A percentile compares a stretch with the other conserved stretches of the same genome.
Conservation (phyloP, 345 rosid species). For the Raphanus sativus region DNA sequence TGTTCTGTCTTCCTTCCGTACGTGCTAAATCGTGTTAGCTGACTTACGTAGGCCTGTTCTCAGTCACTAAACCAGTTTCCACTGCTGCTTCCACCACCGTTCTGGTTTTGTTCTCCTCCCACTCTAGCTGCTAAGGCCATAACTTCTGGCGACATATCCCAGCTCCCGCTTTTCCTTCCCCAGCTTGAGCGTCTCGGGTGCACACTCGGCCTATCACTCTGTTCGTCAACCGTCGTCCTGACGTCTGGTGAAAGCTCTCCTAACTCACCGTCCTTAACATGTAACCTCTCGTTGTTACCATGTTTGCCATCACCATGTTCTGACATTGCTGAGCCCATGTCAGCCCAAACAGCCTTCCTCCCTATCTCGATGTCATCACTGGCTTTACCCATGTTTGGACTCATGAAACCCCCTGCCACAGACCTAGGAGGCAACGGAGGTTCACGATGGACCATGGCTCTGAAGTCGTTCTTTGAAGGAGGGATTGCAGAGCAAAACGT, state of each 20-base stretch:
- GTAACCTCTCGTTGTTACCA: conserved; percentile 54
- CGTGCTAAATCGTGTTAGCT: conserved; percentile 29
- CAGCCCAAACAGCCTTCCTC: conserved; percentile 94
- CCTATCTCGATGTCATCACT: conserved; percentile 95
- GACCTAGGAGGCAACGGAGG: conserved; percentile 63
- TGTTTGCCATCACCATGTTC: conserved; percentile 67
- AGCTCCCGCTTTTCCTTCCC: conserved; percentile 76
- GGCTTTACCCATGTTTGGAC: conserved; percentile 92
- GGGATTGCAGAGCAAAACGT: conserved; percentile 67
- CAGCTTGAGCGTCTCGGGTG: conserved; percentile 78
- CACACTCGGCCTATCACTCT: conserved; percentile 59
- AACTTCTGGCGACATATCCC: conserved; percentile 84
- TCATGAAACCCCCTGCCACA: conserved; percentile 79
- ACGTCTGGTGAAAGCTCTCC: conserved; percentile 70
- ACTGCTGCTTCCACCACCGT: conserved; percentile 65
- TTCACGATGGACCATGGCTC: conserved; percentile 71
- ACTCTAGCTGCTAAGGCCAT: conserved; percentile 88
- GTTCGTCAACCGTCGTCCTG: conserved; percentile 65
- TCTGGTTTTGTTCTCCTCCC: conserved; percentile 78
- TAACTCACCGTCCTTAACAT: conserved; percentile 80
- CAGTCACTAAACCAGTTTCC: conserved; percentile 46
- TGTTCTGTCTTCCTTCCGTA: conserved; percentile 22
- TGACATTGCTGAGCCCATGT: conserved; percentile 56
- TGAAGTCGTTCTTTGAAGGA: conserved; percentile 74
- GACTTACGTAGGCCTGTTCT: conserved; percentile 52